A percentile compares a stretch with the other conserved stretches of the same genome.
These are phyloP conservation scores for Zymoseptoria brevis DNA, from an alignment of 2,329 filamentous ascomycete genomes.

Conservation along the genomic window DNA sequence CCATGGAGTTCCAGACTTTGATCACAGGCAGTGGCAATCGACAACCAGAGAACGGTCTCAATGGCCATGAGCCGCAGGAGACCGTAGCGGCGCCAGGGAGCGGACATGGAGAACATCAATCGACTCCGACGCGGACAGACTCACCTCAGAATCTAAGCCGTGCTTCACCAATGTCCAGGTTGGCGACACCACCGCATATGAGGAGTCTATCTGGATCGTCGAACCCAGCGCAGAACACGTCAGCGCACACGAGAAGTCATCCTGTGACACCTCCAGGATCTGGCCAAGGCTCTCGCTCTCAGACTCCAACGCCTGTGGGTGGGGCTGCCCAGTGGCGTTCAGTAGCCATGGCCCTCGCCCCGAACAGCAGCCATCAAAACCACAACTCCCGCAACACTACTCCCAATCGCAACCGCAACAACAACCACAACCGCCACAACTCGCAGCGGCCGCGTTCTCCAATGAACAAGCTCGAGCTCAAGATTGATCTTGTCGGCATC, in stretches of 20 bases:
- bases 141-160: background rate
- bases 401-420: background rate
- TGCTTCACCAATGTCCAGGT: background rate
- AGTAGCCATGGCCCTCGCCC: no score
- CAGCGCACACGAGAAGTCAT: background rate
- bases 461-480: conserved; percentile 9
- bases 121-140: background rate
- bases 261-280: background rate
- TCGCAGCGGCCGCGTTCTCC: background rate
- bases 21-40: background rate
- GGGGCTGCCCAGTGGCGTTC: background rate
- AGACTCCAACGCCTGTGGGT: background rate
- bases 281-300: background rate
- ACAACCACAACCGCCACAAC: background rate
- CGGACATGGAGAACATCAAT: background rate
- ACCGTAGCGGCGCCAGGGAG: no score
- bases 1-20: background rate
- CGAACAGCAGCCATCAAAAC: background rate
- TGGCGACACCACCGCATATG: background rate
- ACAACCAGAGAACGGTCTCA: background rate
- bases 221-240: background rate
- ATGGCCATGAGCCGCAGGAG: no score
- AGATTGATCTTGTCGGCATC: conserved; percentile 9
- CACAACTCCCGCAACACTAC: background rate
- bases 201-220: background rate